Conservation (phyloP, 345 rosid genomes). For the Euphorbia peplus region DNA sequence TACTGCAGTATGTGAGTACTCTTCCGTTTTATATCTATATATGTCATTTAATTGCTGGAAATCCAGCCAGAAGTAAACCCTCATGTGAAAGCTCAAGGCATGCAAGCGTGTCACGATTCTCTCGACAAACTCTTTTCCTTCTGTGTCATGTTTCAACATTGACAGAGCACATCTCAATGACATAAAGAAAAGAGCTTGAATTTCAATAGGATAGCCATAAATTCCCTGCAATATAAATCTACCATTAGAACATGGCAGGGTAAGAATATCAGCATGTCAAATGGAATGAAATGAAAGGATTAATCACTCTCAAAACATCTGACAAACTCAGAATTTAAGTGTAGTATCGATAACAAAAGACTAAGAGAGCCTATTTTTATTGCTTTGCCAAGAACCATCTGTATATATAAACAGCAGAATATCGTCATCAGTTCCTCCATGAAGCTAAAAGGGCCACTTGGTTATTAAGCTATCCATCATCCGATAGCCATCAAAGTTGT, state of each 20-base stretch:
- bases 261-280: not conserved
- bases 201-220: slow-evolving; percentile 80
- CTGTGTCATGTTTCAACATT: slow-evolving; percentile 58
- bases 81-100: slow-evolving; percentile 35
- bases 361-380: not conserved
- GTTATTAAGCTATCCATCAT: not conserved
- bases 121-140: slow-evolving; percentile 35
- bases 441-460: not conserved
- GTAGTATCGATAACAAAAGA: not conserved
- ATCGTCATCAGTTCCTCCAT: not conserved
- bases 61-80: slow-evolving; percentile 36
- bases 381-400: not conserved
- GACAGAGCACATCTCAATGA: slow-evolving; percentile 57
- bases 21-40: slow-evolving; percentile 38
- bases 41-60: slow-evolving; percentile 36
- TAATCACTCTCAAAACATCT: not conserved
- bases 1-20: slow-evolving; percentile 39
- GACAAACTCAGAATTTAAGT: not conserved
- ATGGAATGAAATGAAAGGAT: not conserved
- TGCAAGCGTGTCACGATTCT: slow-evolving; percentile 32
- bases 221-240: slow-evolving; percentile 50
- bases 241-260: not conserved
- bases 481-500: not conserved
- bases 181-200: slow-evolving; percentile 84
- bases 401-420: not conserved